Conservation (phyloP, 202 grass and related monocot species). For the Setaria italica region DNA sequence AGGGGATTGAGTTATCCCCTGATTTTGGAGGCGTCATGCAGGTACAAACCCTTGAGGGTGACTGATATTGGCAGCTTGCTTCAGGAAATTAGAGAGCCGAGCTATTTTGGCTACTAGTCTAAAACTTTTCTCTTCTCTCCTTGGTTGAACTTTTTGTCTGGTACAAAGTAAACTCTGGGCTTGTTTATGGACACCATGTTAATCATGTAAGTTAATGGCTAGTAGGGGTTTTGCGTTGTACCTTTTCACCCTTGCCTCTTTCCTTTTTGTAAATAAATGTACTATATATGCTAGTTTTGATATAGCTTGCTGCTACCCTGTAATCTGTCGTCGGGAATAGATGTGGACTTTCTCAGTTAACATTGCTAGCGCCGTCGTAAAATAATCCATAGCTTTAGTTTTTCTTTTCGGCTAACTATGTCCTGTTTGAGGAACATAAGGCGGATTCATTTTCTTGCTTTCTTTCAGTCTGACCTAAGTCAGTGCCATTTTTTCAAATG, state of each 20-base stretch:
- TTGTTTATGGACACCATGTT: constrained; percentile 22
- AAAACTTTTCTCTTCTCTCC: constrained; percentile 35
- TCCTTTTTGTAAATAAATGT: constrained; percentile 40
- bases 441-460: not conserved
- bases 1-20: constrained; percentile 31
- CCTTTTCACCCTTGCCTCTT: not conserved
- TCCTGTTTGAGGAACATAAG: not conserved
- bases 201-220: constrained; percentile 32
- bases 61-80: constrained; percentile 10
- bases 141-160: constrained; percentile 39
- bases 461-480: not conserved
- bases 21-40: constrained; percentile 47
- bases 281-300: constrained; percentile 42
- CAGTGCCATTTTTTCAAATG: not conserved
- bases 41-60: constrained; percentile 2
- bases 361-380: not conserved
- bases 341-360: not conserved
- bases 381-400: not conserved
- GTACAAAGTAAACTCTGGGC: constrained; percentile 44
- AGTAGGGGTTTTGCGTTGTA: constrained; percentile 47
- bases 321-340: not conserved
- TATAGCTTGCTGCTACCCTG: constrained; percentile 10
- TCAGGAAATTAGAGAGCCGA: not conserved
- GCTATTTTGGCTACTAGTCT: constrained; percentile 26
- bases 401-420: not conserved